These are phyloP conservation scores for Eimeria necatrix DNA, from an alignment of 169 alveolate genomes.

Conservation along the genomic window DNA sequence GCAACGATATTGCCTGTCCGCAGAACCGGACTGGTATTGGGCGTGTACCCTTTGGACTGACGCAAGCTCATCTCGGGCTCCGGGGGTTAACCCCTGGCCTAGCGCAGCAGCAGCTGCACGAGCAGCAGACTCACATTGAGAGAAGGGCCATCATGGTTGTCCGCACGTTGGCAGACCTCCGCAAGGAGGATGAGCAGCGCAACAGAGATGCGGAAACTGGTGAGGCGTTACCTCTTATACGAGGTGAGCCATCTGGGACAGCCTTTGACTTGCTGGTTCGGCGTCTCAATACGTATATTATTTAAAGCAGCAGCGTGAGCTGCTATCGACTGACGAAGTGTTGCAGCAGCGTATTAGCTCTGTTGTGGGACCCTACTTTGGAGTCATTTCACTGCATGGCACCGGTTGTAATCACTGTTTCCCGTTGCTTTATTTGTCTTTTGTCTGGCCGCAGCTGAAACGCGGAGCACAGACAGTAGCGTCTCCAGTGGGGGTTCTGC, in stretches of 20 bases:
- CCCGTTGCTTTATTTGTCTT: background rate
- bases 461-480: constrained; percentile 64
- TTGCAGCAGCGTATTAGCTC: too few species aligned
- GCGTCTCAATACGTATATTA: background rate
- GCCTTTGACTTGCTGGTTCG: background rate
- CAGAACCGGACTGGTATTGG: too few species aligned
- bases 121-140: background rate
- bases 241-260: constrained; percentile 52
- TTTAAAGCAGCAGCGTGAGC: constrained; percentile 27
- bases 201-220: constrained; percentile 53
- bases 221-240: constrained; percentile 17
- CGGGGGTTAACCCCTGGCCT: background rate
- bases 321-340: background rate
- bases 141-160: constrained; percentile 30
- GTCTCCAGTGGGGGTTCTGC: constrained; percentile 29
- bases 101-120: background rate
- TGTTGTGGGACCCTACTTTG: background rate
- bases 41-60: too few species aligned
- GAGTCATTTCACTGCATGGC: too few species aligned
- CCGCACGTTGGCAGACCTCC: constrained; percentile 77
- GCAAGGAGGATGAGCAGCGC: constrained; percentile 78
- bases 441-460: constrained; percentile 51
- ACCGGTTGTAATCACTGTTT: too few species aligned
- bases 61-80: too few species aligned
- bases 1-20: too few species aligned